Evolutionary conservation across 176 grass and related monocot species (phyloP).

Genomic region (Hordeum vulgare): DNA sequence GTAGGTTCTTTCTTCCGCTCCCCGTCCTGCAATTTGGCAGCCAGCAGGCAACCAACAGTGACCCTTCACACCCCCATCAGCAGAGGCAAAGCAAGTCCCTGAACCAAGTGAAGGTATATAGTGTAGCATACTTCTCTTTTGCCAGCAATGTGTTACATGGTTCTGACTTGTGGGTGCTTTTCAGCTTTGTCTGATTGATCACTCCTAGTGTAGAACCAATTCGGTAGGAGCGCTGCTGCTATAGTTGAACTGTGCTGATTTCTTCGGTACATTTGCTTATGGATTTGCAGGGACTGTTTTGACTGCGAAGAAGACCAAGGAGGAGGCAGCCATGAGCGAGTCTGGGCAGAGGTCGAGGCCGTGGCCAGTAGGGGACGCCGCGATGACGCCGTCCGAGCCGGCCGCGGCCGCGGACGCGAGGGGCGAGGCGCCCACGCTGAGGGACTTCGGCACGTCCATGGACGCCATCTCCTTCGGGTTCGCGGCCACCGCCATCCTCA

Average conservation of each 20-base stretch:
- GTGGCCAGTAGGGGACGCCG: constrained; percentile 50
- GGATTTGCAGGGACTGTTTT: neutral
- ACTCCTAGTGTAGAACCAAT: neutral
- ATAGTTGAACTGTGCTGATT: neutral
- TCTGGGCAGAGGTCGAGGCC: constrained; percentile 46
- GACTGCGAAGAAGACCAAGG: neutral
- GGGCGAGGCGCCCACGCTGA: constrained; percentile 45
- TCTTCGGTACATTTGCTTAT: neutral
- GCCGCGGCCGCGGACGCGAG: constrained; percentile 11
- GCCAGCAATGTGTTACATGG: neutral
- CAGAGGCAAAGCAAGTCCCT: neutral
- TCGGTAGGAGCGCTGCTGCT: neutral
- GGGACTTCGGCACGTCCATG: constrained; percentile 85
- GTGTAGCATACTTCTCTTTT: neutral
- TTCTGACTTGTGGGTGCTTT: neutral
- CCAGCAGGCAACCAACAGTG: no score
- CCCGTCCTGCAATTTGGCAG: neutral
- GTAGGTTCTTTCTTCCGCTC: neutral
- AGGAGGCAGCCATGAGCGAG: constrained; percentile 41
- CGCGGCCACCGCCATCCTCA: constrained; percentile 84
- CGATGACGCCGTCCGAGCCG: constrained; percentile 27
- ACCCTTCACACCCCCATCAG: neutral
- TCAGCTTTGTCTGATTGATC: neutral
- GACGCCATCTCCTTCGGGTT: constrained; percentile 93
- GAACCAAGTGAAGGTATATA: neutral